phyloP scores from a whole-genome alignment of 805 yeast species.

The Candida dajiaensis region DNA sequence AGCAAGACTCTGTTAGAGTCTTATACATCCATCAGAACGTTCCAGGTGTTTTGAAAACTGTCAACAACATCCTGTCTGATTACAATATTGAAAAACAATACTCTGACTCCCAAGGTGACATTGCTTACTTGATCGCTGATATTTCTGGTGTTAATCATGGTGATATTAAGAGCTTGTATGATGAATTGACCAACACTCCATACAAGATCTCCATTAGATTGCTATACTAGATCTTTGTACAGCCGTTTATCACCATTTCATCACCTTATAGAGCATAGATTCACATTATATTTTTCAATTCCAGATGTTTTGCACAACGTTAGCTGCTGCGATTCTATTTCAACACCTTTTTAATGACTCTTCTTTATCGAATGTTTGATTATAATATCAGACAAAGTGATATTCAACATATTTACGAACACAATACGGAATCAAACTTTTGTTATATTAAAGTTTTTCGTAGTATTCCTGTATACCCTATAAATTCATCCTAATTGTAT shows the following conservation, averaged over 20 bases:
- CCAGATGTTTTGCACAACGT: background rate
- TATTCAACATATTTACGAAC: background rate
- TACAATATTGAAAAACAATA: conserved; percentile 97
- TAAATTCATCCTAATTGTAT: background rate
- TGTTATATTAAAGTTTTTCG: background rate
- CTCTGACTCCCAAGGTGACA: conserved; percentile 93
- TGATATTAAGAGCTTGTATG: conserved; percentile 80
- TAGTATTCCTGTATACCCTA: background rate
- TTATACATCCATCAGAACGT: conserved; percentile 95
- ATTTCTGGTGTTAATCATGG: conserved; percentile 76
- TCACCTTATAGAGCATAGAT: background rate
- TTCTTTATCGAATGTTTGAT: background rate
- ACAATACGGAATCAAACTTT: background rate
- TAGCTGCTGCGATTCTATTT: background rate
- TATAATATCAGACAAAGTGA: background rate
- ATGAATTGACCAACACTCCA: conserved; percentile 82
- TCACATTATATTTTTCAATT: background rate
- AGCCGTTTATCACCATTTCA: background rate
- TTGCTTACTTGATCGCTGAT: conserved; percentile 98
- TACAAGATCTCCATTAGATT: conserved; percentile 88
- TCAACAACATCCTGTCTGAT: conserved; percentile 88
- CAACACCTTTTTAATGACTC: background rate
- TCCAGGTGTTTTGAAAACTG: conserved; percentile 97
- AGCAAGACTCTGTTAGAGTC: conserved; percentile 85
- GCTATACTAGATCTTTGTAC: conserved; percentile 52